These are phyloP conservation scores for Biscogniauxia marginata DNA, from an alignment of 2,329 filamentous ascomycete species.

Conservation along the genomic window DNA sequence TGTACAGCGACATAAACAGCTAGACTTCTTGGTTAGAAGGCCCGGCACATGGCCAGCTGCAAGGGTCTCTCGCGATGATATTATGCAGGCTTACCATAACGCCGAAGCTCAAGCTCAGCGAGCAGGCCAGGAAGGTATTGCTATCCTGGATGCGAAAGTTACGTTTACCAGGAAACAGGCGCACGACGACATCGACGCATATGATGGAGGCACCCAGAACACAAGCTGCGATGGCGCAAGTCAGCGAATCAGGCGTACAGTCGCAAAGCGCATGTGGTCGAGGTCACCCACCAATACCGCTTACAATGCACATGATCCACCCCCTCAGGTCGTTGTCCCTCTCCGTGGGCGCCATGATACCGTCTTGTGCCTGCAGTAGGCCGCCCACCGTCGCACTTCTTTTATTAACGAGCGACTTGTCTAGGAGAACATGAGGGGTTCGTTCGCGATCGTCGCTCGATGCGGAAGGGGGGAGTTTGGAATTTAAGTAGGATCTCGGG, in stretches of 20 bases:
- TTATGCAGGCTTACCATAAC: conserved; percentile 71
- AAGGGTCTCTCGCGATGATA: no score
- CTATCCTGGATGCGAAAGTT: conserved; percentile 88
- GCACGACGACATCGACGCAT: conserved; percentile 78
- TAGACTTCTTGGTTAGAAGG: conserved; percentile 35
- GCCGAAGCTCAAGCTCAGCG: conserved; percentile 88
- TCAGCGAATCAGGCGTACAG: conserved; percentile 13
- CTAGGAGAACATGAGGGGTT: conserved; percentile 19
- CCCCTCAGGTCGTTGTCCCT: conserved; percentile 82
- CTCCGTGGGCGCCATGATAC: conserved; percentile 39
- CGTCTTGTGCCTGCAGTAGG: conserved; percentile 19
- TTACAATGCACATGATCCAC: conserved; percentile 90
- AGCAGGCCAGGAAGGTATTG: conserved; percentile 82
- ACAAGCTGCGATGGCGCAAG: conserved; percentile 45
- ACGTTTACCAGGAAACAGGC: conserved; percentile 68
- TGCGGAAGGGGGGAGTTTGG: background rate
- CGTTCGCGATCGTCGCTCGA: background rate
- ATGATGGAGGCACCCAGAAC: conserved; percentile 79
- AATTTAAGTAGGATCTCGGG: background rate
- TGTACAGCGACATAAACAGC: conserved; percentile 90
- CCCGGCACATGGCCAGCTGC: background rate
- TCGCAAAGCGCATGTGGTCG: conserved; percentile 5
- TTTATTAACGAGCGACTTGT: background rate
- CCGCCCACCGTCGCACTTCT: conserved; percentile 13
- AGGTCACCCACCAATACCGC: conserved; percentile 60